Conservation (phyloP, 306 rosid genomes). For the Cucurbita argyrosperma region DNA sequence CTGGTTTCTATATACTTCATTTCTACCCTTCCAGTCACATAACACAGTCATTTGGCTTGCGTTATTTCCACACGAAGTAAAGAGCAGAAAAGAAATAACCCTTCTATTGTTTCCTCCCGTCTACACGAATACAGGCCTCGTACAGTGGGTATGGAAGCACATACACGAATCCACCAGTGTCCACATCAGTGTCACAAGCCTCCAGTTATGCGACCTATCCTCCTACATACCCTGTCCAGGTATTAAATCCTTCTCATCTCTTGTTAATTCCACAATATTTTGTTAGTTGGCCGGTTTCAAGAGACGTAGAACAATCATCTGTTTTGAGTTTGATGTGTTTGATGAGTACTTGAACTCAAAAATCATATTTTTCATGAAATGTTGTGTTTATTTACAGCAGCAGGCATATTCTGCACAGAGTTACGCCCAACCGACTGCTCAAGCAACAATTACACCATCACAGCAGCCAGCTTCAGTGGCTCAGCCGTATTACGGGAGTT, state of each 20-base stretch:
- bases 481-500: slow-evolving; percentile 73
- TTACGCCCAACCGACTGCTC: slow-evolving; percentile 52
- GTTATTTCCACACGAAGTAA: not conserved
- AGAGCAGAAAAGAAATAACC: not conserved
- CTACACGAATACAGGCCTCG: slow-evolving; percentile 45
- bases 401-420: slow-evolving; percentile 46
- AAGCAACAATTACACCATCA: slow-evolving; percentile 31
- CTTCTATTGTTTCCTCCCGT: not conserved
- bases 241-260: slow-evolving; percentile 7
- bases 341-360: not conserved
- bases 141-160: slow-evolving; percentile 58
- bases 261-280: not conserved
- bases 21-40: not conserved
- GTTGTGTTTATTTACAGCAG: slow-evolving; percentile 27
- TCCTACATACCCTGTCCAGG: slow-evolving; percentile 84
- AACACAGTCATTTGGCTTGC: not conserved
- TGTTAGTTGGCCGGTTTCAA: not conserved
- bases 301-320: not conserved
- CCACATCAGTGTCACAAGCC: slow-evolving; percentile 47
- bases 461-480: slow-evolving; percentile 63
- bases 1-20: not conserved
- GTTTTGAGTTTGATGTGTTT: not conserved
- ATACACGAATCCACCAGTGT: slow-evolving; percentile 49
- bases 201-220: slow-evolving; percentile 75
- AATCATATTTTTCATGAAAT: not conserved